Conservation (phyloP, 768 basidiomycete genomes). For the Boletus barrowsii region DNA sequence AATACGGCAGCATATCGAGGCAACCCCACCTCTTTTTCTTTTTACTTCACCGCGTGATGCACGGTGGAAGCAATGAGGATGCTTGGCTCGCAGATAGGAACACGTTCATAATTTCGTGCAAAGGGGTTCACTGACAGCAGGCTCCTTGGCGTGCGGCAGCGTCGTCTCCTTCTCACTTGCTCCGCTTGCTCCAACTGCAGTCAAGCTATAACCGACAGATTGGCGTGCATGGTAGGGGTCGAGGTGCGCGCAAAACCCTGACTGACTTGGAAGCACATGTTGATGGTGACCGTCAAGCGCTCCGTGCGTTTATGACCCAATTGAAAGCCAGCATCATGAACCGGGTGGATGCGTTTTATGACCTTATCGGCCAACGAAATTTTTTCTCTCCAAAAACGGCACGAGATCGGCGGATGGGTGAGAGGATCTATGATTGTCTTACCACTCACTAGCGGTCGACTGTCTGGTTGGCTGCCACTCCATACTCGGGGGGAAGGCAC, state of each 20-base stretch:
- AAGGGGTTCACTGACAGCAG: not conserved
- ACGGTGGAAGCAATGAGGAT: not conserved
- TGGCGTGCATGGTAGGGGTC: not conserved
- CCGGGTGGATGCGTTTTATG: not conserved
- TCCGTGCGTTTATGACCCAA: not conserved
- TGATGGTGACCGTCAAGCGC: not conserved
- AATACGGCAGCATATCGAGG: conserved; percentile 11
- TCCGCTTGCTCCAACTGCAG: not conserved
- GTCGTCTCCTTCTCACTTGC: not conserved
- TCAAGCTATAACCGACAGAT: not conserved
- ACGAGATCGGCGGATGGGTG: conserved; percentile 2
- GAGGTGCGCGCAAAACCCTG: not conserved
- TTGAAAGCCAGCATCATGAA: not conserved
- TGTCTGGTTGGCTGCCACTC: not conserved
- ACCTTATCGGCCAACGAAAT: conserved; percentile 3
- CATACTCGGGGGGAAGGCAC: not conserved
- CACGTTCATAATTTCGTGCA: not conserved
- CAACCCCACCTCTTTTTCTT: not conserved
- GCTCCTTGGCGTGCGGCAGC: not conserved
- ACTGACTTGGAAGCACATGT: conserved; percentile 4
- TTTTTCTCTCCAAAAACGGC: not conserved
- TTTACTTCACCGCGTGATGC: not conserved
- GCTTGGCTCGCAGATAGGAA: not conserved
- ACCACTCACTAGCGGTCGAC: not conserved
- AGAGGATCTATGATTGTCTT: not conserved